Conservation (phyloP, 2,329 filamentous ascomycete genomes). For the Nakataea oryzae region DNA sequence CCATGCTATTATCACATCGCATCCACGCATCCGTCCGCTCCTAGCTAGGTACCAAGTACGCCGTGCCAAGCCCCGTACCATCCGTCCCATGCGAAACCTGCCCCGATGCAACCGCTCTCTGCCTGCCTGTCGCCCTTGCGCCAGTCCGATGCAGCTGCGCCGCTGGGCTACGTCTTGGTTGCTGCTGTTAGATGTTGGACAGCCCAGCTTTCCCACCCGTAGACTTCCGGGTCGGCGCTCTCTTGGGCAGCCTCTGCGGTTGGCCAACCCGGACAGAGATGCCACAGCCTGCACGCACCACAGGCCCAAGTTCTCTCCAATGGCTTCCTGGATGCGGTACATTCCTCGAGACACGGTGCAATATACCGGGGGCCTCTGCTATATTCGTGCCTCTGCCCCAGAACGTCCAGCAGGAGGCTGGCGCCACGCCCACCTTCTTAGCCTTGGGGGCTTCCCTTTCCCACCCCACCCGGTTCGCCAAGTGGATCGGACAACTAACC, state of each 20-base stretch:
- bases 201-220: too few species aligned
- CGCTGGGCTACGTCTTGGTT: background rate
- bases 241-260: too few species aligned
- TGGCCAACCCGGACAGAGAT: too few species aligned
- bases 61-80: background rate
- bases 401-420: background rate
- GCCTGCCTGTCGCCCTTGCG: background rate
- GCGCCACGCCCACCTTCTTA: background rate
- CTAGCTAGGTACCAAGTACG: too few species aligned
- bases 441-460: too few species aligned
- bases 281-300: background rate
- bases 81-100: background rate
- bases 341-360: background rate
- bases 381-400: background rate
- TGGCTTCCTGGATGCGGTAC: background rate
- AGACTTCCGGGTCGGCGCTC: too few species aligned
- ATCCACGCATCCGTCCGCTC: background rate
- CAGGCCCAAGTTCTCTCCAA: background rate
- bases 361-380: background rate
- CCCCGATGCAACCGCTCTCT: background rate
- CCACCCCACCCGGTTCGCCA: too few species aligned
- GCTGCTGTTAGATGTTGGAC: background rate
- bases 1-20: too few species aligned
- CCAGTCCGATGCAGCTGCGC: background rate
- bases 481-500: too few species aligned